phyloP scores from a whole-genome alignment of 176 grass and related monocot species.

The Musa schizocarpa region DNA sequence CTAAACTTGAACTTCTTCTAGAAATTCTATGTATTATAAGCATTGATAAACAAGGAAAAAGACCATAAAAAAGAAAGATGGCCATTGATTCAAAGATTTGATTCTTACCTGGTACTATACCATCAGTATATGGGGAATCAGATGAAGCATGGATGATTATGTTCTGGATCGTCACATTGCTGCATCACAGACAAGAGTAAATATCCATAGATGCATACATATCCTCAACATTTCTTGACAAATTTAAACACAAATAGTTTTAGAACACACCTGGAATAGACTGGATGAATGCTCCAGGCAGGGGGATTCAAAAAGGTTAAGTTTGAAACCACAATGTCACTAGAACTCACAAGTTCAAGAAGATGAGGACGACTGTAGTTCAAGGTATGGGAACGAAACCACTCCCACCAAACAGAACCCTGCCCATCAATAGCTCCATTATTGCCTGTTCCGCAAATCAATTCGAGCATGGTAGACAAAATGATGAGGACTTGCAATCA shows the following conservation, averaged over 20 bases:
- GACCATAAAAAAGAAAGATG: not conserved
- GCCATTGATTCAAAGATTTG: not conserved
- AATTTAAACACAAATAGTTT: not conserved
- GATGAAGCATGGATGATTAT: constrained; percentile 50
- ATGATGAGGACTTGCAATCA: not conserved
- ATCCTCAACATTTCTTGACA: constrained; percentile 6
- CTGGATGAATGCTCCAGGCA: constrained; percentile 89
- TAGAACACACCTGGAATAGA: constrained; percentile 52
- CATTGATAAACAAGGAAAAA: too few species aligned
- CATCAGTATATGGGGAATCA: constrained; percentile 60
- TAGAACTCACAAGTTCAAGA: constrained; percentile 60
- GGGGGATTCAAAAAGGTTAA: constrained; percentile 79
- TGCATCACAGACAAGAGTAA: constrained; percentile 25
- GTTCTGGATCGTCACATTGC: constrained; percentile 66
- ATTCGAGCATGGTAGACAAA: not conserved
- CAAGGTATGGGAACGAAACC: constrained; percentile 46
- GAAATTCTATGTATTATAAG: too few species aligned
- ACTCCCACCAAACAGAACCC: constrained; percentile 85
- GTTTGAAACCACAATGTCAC: constrained; percentile 70
- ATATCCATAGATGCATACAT: not conserved
- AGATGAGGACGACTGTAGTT: constrained; percentile 90
- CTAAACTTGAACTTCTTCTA: too few species aligned
- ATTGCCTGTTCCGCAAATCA: constrained; percentile 34
- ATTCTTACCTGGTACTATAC: constrained; percentile 73
- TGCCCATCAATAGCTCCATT: constrained; percentile 77